Percentiles rank a stretch among this genome's conserved stretches.
Conservation (phyloP, 2,329 filamentous ascomycete species). For the Didymella glomerata region DNA sequence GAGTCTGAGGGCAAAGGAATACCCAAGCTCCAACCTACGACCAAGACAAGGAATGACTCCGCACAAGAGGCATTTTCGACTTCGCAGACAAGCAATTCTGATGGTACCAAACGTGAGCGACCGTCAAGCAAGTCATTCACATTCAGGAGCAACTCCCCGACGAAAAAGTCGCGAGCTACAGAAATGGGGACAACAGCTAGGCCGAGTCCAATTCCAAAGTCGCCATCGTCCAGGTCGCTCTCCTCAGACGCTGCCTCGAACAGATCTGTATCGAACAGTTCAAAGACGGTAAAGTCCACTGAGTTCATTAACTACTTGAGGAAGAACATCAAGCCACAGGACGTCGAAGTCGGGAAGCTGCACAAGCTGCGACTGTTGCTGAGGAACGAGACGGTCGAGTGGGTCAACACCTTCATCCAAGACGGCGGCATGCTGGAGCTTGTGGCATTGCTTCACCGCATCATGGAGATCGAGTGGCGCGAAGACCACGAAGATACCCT, state of each 20-base stretch:
- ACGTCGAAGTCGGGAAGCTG: conserved; percentile 90
- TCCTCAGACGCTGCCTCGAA: conserved; percentile 63
- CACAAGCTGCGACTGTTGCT: conserved; percentile 91
- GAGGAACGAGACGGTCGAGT: conserved; percentile 92
- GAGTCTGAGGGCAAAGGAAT: conserved; percentile 38
- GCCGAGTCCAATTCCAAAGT: conserved; percentile 73
- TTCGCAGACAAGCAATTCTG: conserved; percentile 12
- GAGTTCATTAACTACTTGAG: conserved; percentile 88
- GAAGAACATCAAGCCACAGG: conserved; percentile 80
- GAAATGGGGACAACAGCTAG: conserved; percentile 68
- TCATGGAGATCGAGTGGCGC: conserved; percentile 95
- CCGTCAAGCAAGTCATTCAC: conserved; percentile 81
- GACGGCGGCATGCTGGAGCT: conserved; percentile 94
- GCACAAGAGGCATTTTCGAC: conserved; percentile 42
- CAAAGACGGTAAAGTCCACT: conserved; percentile 75
- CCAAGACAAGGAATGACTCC: conserved; percentile 44
- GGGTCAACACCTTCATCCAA: conserved; percentile 91
- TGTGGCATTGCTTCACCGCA: conserved; percentile 84
- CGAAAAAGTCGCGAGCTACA: conserved; percentile 76
- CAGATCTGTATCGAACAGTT: conserved; percentile 71
- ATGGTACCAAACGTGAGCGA: conserved; percentile 53
- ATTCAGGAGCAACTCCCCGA: conserved; percentile 74
- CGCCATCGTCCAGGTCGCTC: conserved; percentile 65
- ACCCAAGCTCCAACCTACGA: conserved; percentile 53
- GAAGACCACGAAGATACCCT: conserved; percentile 96